Conservation (phyloP, 176 grass and related monocot genomes). For the Ensete glaucum region DNA sequence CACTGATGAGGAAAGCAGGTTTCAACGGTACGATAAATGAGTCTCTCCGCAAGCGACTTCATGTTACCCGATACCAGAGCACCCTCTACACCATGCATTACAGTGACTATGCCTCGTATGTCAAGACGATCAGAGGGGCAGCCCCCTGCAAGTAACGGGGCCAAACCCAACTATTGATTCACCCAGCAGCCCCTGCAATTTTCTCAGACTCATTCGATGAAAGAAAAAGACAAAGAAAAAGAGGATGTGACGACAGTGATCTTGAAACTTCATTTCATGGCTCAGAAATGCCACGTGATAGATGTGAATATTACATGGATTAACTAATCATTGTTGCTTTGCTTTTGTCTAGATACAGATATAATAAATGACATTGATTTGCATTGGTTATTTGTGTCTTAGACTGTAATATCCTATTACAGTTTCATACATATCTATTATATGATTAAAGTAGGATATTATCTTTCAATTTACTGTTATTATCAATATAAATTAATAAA, state of each 20-base stretch:
- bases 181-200: slow-evolving; percentile 22
- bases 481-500: no score
- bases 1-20: slow-evolving; percentile 89
- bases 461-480: no score
- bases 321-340: no score
- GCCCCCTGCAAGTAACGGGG: slow-evolving; percentile 32
- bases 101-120: slow-evolving; percentile 63
- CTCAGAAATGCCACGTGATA: background rate
- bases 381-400: no score
- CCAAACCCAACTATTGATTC: slow-evolving; percentile 57
- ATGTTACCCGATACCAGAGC: slow-evolving; percentile 89
- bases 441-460: no score
- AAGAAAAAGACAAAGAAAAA: background rate
- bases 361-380: no score
- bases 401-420: no score
- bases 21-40: slow-evolving; percentile 69
- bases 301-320: background rate
- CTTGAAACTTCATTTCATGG: background rate
- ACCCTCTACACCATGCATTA: slow-evolving; percentile 85
- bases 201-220: background rate
- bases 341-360: no score
- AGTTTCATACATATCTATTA: no score
- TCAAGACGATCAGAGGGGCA: slow-evolving; percentile 70
- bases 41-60: slow-evolving; percentile 64
- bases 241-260: no score